These are phyloP conservation scores for Trichothecium sympodiale DNA, from an alignment of 2,329 filamentous ascomycete genomes.

Conservation along the genomic window DNA sequence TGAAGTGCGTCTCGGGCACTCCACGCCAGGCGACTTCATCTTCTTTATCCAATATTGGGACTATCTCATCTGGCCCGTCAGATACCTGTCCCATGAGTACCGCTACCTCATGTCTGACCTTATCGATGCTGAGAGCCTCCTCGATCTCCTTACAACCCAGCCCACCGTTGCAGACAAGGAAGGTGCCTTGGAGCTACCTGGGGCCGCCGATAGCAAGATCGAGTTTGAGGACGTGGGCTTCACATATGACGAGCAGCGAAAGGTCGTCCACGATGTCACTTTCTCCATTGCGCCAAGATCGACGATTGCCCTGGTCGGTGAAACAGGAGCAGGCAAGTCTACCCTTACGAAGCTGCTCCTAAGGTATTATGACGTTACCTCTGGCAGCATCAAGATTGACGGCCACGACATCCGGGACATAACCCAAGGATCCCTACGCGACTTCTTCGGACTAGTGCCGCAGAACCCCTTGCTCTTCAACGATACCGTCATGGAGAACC, in stretches of 20 bases:
- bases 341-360: slow-evolving; percentile 50
- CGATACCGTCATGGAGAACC: slow-evolving; percentile 51
- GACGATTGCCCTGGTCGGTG: slow-evolving; percentile 49
- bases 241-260: slow-evolving; percentile 40
- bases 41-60: slow-evolving; percentile 51
- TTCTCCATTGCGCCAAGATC: slow-evolving; percentile 39
- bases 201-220: slow-evolving; percentile 40
- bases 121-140: slow-evolving; percentile 44
- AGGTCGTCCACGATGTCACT: slow-evolving; percentile 35
- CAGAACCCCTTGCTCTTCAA: slow-evolving; percentile 57
- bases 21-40: slow-evolving; percentile 48
- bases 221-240: slow-evolving; percentile 43
- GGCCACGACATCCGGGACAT: slow-evolving; percentile 49
- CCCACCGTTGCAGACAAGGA: slow-evolving; percentile 43
- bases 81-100: slow-evolving; percentile 11
- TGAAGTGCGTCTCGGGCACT: slow-evolving; percentile 17
- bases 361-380: slow-evolving; percentile 47
- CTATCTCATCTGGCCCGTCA: slow-evolving; percentile 21
- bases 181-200: slow-evolving; percentile 32
- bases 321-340: slow-evolving; percentile 52
- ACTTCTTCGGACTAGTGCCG: slow-evolving; percentile 51
- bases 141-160: slow-evolving; percentile 47
- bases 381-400: slow-evolving; percentile 44
- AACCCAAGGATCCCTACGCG: slow-evolving; percentile 44
- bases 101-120: slow-evolving; percentile 15